phyloP scores from a whole-genome alignment of 2,329 filamentous ascomycete species.

The Phialocephala sp. region DNA sequence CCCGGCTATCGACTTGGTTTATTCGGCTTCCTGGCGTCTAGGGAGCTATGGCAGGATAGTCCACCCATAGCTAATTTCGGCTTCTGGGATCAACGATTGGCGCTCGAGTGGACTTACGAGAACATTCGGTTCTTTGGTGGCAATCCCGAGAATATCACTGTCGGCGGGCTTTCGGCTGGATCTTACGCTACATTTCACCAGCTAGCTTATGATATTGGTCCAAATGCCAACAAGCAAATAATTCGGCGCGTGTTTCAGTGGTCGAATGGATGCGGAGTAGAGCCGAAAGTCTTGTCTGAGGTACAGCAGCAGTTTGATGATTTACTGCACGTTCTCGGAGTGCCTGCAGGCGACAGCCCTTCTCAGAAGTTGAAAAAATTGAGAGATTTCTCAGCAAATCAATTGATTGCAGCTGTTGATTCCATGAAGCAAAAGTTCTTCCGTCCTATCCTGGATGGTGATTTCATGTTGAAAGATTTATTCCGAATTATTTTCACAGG shows the following conservation, averaged over 20 bases:
- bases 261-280: slow-evolving; percentile 53
- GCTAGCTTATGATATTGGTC: slow-evolving; percentile 27
- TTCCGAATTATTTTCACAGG: slow-evolving; percentile 26
- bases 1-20: slow-evolving; percentile 55
- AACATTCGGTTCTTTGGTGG: slow-evolving; percentile 51
- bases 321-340: slow-evolving; percentile 20
- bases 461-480: slow-evolving; percentile 26
- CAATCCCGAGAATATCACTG: slow-evolving; percentile 50
- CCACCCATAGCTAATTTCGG: slow-evolving; percentile 46
- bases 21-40: slow-evolving; percentile 54
- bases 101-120: slow-evolving; percentile 56
- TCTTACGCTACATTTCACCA: slow-evolving; percentile 46
- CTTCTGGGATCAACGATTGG: slow-evolving; percentile 55
- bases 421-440: slow-evolving; percentile 29
- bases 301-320: slow-evolving; percentile 30
- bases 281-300: slow-evolving; percentile 46
- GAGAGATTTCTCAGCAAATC: slow-evolving; percentile 18
- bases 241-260: slow-evolving; percentile 27
- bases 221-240: slow-evolving; percentile 22
- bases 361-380: slow-evolving; percentile 17
- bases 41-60: slow-evolving; percentile 44
- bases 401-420: slow-evolving; percentile 22
- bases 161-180: slow-evolving; percentile 51
- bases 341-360: slow-evolving; percentile 16
- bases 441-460: slow-evolving; percentile 26